Evolutionary conservation across 2,329 filamentous ascomycete genomes (phyloP).

Genomic region (Neonectria sp.): DNA sequence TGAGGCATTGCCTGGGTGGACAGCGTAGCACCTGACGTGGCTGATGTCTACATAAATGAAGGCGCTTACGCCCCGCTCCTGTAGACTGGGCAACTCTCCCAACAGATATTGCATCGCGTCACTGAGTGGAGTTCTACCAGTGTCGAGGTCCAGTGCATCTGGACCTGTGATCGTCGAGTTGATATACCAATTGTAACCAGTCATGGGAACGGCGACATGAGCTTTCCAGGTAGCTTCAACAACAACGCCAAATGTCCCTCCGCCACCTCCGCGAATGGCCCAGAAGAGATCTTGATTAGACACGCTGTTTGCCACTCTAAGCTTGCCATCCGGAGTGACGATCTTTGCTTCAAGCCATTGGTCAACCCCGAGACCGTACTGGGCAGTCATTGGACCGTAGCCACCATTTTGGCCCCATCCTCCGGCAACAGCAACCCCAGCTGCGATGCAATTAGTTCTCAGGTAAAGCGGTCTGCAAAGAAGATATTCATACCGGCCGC

Average conservation of each 20-base stretch:
- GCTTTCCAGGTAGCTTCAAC: conserved; percentile 18
- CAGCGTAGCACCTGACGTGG: not conserved
- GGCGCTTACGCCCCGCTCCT: not conserved
- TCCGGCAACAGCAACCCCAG: not conserved
- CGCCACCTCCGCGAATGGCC: not conserved
- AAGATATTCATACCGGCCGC: not conserved
- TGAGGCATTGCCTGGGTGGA: not conserved
- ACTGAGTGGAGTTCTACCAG: not conserved
- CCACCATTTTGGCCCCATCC: conserved; percentile 18
- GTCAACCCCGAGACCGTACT: conserved; percentile 18
- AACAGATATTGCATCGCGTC: not conserved
- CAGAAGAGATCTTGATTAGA: not conserved
- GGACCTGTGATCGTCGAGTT: conserved; percentile 16
- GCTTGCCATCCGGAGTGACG: conserved; percentile 9
- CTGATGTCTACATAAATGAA: not conserved
- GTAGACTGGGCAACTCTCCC: not conserved
- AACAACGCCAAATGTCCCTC: conserved; percentile 4
- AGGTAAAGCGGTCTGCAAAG: not conserved
- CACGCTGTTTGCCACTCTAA: not conserved
- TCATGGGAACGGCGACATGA: conserved; percentile 12
- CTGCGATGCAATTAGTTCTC: not conserved
- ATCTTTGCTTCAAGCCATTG: conserved; percentile 16
- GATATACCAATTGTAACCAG: conserved; percentile 17
- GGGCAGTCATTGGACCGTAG: conserved; percentile 8
- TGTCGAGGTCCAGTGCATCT: not conserved